phyloP scores from a whole-genome alignment of 2,329 filamentous ascomycete genomes.

The Bertia moriformis region DNA sequence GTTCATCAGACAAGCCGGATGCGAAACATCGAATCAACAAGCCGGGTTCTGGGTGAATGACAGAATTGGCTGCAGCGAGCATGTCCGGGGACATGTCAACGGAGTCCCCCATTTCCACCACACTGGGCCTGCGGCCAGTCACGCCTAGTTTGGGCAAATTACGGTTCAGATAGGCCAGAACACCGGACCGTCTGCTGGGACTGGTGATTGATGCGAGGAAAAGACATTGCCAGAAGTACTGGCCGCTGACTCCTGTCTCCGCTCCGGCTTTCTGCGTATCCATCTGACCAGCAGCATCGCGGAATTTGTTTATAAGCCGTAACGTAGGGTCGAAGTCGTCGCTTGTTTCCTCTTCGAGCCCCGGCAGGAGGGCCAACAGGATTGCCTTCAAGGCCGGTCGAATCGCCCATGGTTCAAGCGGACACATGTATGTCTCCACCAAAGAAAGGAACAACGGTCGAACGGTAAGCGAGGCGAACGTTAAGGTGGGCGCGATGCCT shows the following conservation, averaged over 20 bases:
- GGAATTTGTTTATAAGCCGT: slow-evolving; percentile 64
- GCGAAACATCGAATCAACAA: slow-evolving; percentile 82
- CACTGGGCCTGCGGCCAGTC: slow-evolving; percentile 14
- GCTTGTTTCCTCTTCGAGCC: slow-evolving; percentile 86
- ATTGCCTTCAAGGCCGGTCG: slow-evolving; percentile 82
- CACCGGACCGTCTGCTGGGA: slow-evolving; percentile 68
- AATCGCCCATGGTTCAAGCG: slow-evolving; percentile 54
- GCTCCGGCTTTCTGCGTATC: slow-evolving; percentile 24
- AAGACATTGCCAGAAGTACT: slow-evolving; percentile 97
- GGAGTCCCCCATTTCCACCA: slow-evolving; percentile 13
- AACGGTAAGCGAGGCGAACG: slow-evolving; percentile 86
- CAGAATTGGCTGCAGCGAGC: slow-evolving; percentile 43
- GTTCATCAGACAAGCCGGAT: slow-evolving; percentile 72
- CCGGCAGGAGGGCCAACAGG: slow-evolving; percentile 76
- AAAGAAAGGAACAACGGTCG: slow-evolving; percentile 74
- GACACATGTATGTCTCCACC: slow-evolving; percentile 66
- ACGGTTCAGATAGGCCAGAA: slow-evolving; percentile 71
- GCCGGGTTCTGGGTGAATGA: slow-evolving; percentile 80
- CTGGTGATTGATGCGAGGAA: slow-evolving; percentile 89
- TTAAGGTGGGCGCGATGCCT: slow-evolving; percentile 74
- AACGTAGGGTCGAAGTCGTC: slow-evolving; percentile 90
- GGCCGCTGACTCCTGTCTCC: slow-evolving; percentile 48
- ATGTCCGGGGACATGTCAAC: slow-evolving; percentile 24
- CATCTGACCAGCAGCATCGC: slow-evolving; percentile 45
- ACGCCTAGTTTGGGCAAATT: slow-evolving; percentile 60